A percentile compares a stretch with the other conserved stretches of the same genome.
Conservation (phyloP, 2,329 filamentous ascomycete species). For the Calonectria montana region DNA sequence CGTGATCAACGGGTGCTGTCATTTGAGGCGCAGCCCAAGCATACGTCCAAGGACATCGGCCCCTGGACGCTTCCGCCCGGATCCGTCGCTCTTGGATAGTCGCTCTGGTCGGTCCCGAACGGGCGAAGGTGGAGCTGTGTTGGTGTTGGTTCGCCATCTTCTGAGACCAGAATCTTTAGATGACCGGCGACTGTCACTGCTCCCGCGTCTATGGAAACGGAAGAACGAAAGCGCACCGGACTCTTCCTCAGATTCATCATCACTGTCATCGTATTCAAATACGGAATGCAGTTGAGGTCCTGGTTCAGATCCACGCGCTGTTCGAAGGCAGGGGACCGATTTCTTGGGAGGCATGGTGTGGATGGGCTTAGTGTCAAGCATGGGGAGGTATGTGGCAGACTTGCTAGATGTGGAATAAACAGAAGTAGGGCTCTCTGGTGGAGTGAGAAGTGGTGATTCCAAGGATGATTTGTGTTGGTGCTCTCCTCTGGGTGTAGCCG, state of each 20-base stretch:
- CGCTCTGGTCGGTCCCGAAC: slow-evolving; percentile 12
- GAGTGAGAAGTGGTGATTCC: slow-evolving; percentile 23
- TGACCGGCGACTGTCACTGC: slow-evolving; percentile 42
- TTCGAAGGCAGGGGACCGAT: slow-evolving; percentile 41
- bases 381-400: slow-evolving; percentile 37
- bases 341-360: slow-evolving; percentile 41
- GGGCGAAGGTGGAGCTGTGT: slow-evolving; percentile 40
- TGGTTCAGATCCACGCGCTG: slow-evolving; percentile 38
- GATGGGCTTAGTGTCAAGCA: slow-evolving; percentile 28
- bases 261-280: slow-evolving; percentile 61
- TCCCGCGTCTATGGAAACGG: slow-evolving; percentile 55
- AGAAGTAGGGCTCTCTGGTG: slow-evolving; percentile 22
- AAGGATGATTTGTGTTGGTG: slow-evolving; percentile 22
- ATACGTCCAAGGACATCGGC: slow-evolving; percentile 53
- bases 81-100: slow-evolving; percentile 16
- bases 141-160: slow-evolving; percentile 25
- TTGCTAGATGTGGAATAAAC: slow-evolving; percentile 39
- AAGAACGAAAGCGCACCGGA: slow-evolving; percentile 53
- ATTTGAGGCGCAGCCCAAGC: slow-evolving; percentile 48
- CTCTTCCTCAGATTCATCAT: slow-evolving; percentile 48
- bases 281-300: slow-evolving; percentile 53
- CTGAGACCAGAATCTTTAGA: slow-evolving; percentile 7
- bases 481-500: slow-evolving; percentile 30
- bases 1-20: slow-evolving; percentile 14
- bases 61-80: slow-evolving; percentile 43